Conservation (phyloP, 805 yeast genomes). For the Suhomyces prunicola region DNA sequence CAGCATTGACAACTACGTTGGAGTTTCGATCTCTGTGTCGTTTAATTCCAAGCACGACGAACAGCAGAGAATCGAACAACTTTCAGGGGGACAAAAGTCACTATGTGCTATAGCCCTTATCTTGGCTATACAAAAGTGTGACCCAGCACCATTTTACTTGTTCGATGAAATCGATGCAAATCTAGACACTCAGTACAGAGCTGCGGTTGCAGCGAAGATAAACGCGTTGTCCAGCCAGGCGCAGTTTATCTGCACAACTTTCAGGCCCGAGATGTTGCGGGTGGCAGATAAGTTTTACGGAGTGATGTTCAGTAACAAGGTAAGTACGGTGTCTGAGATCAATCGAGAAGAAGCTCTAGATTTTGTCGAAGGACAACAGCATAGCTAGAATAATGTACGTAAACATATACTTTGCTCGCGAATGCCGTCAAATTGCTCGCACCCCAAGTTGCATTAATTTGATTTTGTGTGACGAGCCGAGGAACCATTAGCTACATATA, state of each 20-base stretch:
- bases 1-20: constrained; percentile 59
- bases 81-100: constrained; percentile 96
- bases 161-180: constrained; percentile 98
- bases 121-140: constrained; percentile 89
- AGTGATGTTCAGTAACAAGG: constrained; percentile 77
- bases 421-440: not conserved
- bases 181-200: constrained; percentile 85
- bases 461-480: not conserved
- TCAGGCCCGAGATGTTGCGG: constrained; percentile 86
- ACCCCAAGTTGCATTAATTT: not conserved
- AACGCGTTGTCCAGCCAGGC: constrained; percentile 61
- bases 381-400: constrained; percentile 3
- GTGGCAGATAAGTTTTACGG: constrained; percentile 87
- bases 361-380: constrained; percentile 73
- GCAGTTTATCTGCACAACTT: constrained; percentile 95
- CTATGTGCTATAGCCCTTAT: constrained; percentile 94
- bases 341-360: constrained; percentile 68
- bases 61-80: constrained; percentile 82
- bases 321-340: constrained; percentile 73
- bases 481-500: not conserved
- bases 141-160: constrained; percentile 94
- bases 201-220: constrained; percentile 78
- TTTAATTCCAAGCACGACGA: constrained; percentile 85
- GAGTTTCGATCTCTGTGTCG: constrained; percentile 84
- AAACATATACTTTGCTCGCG: not conserved